phyloP scores from a whole-genome alignment of 2,329 filamentous ascomycete genomes.

The Parastagonospora nodorum region DNA sequence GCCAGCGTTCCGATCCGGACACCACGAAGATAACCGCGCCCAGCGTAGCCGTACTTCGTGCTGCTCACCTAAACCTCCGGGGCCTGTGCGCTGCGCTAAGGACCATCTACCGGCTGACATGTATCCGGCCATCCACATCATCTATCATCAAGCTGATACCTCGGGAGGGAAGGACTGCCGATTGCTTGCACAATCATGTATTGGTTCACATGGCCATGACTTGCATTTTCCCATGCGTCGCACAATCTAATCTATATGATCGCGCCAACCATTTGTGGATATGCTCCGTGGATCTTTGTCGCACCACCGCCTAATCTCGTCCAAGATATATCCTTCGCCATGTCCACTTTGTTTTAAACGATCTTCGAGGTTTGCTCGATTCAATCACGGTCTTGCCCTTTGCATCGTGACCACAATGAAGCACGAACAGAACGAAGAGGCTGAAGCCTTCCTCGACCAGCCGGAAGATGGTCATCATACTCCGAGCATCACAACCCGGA shows the following conservation, averaged over 20 bases:
- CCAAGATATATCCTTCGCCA: constrained; percentile 1
- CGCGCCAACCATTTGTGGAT: neutral
- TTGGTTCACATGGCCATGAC: neutral
- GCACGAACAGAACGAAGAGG: constrained; percentile 12
- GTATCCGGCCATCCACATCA: neutral
- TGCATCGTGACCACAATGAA: neutral
- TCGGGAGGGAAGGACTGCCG: neutral
- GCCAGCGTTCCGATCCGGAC: no score
- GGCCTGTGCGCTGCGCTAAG: neutral
- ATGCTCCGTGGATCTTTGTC: neutral
- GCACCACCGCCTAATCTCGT: constrained; percentile 2
- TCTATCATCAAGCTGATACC: neutral
- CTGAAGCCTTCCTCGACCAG: constrained; percentile 12
- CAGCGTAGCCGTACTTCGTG: neutral
- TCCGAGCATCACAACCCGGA: neutral
- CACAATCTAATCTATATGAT: constrained; percentile 1
- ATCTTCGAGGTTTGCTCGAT: neutral
- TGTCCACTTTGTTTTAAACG: neutral
- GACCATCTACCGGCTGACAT: neutral
- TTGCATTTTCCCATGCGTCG: neutral
- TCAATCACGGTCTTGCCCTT: neutral
- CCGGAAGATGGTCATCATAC: constrained; percentile 5
- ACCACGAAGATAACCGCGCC: no score
- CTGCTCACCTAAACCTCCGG: neutral
- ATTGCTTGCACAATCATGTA: neutral